Percentiles rank a stretch among this genome's conserved stretches.
phyloP scores from a whole-genome alignment of 495 filamentous ascomycete genomes.

The Rhizodiscina lignyota region DNA sequence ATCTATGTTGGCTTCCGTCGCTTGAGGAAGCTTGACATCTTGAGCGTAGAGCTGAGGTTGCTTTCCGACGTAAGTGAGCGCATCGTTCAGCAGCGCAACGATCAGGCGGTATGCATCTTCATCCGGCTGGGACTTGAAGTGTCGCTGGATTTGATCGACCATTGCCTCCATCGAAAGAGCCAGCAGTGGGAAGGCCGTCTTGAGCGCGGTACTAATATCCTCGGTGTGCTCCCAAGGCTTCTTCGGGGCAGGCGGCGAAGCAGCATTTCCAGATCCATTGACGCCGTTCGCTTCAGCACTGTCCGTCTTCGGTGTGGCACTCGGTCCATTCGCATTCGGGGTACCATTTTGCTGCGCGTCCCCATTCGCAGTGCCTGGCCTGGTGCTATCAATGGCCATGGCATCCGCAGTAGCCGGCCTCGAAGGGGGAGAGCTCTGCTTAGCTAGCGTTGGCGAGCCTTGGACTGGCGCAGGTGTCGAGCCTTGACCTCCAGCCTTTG shows the following conservation, averaged over 20 bases:
- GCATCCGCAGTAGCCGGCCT: constrained; percentile 20
- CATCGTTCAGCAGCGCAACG: constrained; percentile 90
- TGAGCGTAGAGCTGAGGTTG: constrained; percentile 71
- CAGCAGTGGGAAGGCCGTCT: constrained; percentile 89
- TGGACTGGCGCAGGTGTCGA: constrained; percentile 23
- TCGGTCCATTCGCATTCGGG: constrained; percentile 12
- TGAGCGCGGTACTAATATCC: constrained; percentile 82
- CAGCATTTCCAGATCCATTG: too few relatives aligned
- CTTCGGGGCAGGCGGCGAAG: constrained; percentile 27
- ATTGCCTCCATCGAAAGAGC: constrained; percentile 98
- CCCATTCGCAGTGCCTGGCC: constrained; percentile 34
- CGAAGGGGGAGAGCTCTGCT: constrained; percentile 23
- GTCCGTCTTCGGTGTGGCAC: constrained; percentile 10
- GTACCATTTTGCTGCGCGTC: constrained; percentile 23
- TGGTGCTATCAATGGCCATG: constrained; percentile 15
- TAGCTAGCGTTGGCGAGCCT: constrained; percentile 29
- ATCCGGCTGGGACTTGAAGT: constrained; percentile 96
- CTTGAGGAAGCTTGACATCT: constrained; percentile 74
- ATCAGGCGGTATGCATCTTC: constrained; percentile 98
- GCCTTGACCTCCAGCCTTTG: background rate
- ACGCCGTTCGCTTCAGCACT: constrained; percentile 7
- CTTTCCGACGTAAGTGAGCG: constrained; percentile 70
- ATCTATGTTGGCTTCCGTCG: constrained; percentile 90
- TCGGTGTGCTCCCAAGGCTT: constrained; percentile 89
- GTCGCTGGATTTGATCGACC: constrained; percentile 95